phyloP scores from a whole-genome alignment of 1,284 basidiomycete species.

The Macrocystidia cucumis region DNA sequence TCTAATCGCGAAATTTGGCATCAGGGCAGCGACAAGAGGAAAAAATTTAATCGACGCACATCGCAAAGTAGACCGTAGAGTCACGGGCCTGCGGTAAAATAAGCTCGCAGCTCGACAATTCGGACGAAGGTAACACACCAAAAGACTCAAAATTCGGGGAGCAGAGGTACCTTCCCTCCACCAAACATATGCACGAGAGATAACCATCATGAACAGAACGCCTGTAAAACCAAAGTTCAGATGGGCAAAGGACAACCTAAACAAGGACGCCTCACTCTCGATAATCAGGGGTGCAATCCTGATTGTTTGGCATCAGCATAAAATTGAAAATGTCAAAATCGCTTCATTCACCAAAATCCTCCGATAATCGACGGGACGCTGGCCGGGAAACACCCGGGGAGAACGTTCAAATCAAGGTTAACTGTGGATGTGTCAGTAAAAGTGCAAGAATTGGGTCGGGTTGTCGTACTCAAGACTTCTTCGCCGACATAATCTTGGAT shows the following conservation, averaged over 20 bases:
- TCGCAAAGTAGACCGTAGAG: constrained; percentile 18
- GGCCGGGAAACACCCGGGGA: constrained; percentile 20
- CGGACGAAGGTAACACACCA: constrained; percentile 10
- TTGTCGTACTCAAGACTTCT: constrained; percentile 15
- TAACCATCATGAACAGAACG: constrained; percentile 16
- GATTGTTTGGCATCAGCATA: not conserved
- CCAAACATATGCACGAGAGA: constrained; percentile 16
- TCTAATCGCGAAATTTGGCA: no score
- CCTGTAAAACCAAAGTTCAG: constrained; percentile 7
- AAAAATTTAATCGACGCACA: constrained; percentile 12
- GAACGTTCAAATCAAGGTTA: constrained; percentile 10
- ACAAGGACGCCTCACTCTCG: constrained; percentile 13
- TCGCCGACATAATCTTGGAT: constrained; percentile 19
- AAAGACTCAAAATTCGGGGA: constrained; percentile 14
- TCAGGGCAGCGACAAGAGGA: not conserved
- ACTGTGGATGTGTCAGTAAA: constrained; percentile 8
- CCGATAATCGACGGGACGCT: constrained; percentile 19
- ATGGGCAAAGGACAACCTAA: not conserved
- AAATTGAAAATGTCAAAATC: not conserved
- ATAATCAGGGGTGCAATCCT: constrained; percentile 18
- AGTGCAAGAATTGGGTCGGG: not conserved
- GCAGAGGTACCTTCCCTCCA: constrained; percentile 16
- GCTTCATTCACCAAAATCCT: constrained; percentile 16
- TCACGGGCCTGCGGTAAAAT: constrained; percentile 13
- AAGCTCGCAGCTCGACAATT: not conserved